Evolutionary conservation across 495 filamentous ascomycete species (phyloP), one percentile per base, ranked within the genome.

Genomic region (Aspergillus saccharolyticus): DNA sequence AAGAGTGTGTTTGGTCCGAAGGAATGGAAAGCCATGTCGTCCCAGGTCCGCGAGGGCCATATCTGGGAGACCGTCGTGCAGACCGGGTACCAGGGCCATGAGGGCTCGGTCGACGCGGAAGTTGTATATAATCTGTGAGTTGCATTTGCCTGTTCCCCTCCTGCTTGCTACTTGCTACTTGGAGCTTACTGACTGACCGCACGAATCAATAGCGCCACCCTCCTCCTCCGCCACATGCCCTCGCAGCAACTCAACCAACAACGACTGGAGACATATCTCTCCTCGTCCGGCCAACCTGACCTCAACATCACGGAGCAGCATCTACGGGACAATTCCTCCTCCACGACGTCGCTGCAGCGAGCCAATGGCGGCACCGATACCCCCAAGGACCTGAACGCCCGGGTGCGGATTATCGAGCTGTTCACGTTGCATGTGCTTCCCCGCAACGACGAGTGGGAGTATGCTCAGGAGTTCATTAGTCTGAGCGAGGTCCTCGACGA

Each of bases 351-450:
- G 8, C 59, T 69, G 21, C 63, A 57, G 44, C 58, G 58, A 16
- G 58, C 69, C 61, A 72, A 72, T 16, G 80, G 75, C 61, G 88
- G 87, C 56, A 85, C 89, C 22, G 82, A 87, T 60, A 92, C 89
- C 0, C 90, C 90, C 0, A 85, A 87, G 53, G 89, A 91, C 66
- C 77, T 90, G 17, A 81, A 82, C 53, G 80, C 87, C 39, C 80
- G 90, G 24, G 83, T 96, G 49, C 90, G 93, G 72, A 87, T 98
- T 48, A 85, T 97, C 43, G 95, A 98, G 72, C 78, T 98, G 1
- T 98, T 95, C 63, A 91, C 89, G 4, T 79, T 98, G 5, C 94
- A 97, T 71, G 89, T 97, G 18, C 84, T 98, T 16, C 85, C 91
- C 16, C 81, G 88, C 42, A 96, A 96, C 63, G 84, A 86, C 33